phyloP scores from a whole-genome alignment of 352 stramenopile genomes.

The Globisporangium canariense region DNA sequence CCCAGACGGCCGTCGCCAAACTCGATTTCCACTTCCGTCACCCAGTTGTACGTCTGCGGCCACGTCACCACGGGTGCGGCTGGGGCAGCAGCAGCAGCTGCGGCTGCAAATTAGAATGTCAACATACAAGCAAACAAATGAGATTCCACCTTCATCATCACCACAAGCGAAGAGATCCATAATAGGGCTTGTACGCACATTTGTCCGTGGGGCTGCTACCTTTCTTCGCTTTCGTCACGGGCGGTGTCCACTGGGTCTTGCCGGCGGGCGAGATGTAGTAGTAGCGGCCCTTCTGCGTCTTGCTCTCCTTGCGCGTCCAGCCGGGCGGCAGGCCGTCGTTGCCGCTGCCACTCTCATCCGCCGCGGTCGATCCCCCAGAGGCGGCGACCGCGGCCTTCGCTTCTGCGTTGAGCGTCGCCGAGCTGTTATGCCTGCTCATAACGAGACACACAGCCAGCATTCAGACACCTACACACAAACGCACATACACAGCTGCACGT shows the following conservation, averaged over 20 bases:
- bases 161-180: no score
- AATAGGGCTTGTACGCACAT: not conserved
- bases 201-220: not conserved
- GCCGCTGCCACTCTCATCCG: conserved; percentile 10
- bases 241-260: conserved; percentile 83
- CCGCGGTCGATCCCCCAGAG: conserved; percentile 1
- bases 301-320: conserved; percentile 85
- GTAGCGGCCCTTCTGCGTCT: conserved; percentile 80
- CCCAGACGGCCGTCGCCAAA: conserved; percentile 77
- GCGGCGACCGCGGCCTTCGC: not conserved
- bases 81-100: not conserved
- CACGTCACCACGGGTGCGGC: conserved; percentile 11
- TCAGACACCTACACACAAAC: not conserved
- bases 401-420: conserved; percentile 12
- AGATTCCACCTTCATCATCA: not conserved
- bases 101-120: not conserved
- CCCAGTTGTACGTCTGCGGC: conserved; percentile 72
- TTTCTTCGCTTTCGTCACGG: conserved; percentile 23
- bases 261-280: conserved; percentile 83
- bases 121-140: not conserved
- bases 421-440: conserved; percentile 19
- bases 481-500: not conserved
- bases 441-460: not conserved
- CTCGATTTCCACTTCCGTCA: conserved; percentile 82
- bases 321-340: conserved; percentile 52